Evolutionary conservation across 2,329 filamentous ascomycete genomes (phyloP), one percentile per base, ranked within the genome.

Genomic region (Arthrocladium fulminans): DNA sequence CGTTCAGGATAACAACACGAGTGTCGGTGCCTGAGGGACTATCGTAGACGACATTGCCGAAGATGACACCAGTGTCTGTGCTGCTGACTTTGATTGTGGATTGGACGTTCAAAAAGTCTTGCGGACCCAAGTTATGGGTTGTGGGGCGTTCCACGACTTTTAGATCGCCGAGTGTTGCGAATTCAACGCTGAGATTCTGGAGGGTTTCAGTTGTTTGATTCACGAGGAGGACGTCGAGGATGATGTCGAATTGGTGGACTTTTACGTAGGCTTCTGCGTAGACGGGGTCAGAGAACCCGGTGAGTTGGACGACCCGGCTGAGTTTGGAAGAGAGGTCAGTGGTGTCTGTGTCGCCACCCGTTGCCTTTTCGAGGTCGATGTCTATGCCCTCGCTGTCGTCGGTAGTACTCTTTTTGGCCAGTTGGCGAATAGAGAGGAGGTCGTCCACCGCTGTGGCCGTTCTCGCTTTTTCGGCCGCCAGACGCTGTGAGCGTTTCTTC

Each of bases 221-320:
- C 61, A 98, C 92, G 19, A 98, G 76, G 2, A 98, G 78, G 7
- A 98, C 92, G 62, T 98, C 92, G 22, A 98, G 77, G 13, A 98
- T 85, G 60, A 98, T 98, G 63, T 98, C 92, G 62, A 98, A 98
- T 66, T 98, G 92, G 66, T 97, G 89, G 8, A 98, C 90, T 66
- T 94, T 95, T 62, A 98, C 90, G 60, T 98, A 98, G 3, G 92
- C 92, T 69, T 98, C 92, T n/a, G 88, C 92, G 61, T 98, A 98
- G 12, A 98, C 92, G 1, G 92, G 84, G 63, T 98, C 92, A 0
- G 92, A 97, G 76, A 98, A 98, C 52, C 92, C 92, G 15, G 92
- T 98, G 39, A 98, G 79, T 67, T 98, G 92, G 19, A 98, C 92
- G 30, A 98, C 90, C 12, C 92, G 81, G 72, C 85, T 96, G 52